Percentiles rank a stretch among this genome's conserved stretches.
Conservation (phyloP, 495 filamentous ascomycete species). For the Aspergillus cavernicola region DNA sequence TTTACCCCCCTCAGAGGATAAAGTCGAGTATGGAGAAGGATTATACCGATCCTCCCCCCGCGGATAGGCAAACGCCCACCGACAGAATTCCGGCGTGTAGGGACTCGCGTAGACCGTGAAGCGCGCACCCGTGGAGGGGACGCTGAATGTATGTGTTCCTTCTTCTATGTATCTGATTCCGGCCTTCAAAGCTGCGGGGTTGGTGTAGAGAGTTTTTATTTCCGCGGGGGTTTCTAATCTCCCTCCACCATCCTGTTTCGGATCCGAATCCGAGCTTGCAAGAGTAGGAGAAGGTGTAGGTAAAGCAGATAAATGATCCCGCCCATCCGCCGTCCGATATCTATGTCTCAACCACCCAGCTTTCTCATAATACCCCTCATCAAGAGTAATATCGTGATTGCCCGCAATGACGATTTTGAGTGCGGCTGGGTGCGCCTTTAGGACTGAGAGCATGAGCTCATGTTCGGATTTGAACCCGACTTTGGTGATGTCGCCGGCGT, state of each 20-base stretch:
- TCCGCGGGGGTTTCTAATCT: constrained; percentile 20
- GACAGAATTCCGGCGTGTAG: constrained; percentile 57
- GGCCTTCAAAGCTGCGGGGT: constrained; percentile 38
- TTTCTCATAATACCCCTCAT: constrained; percentile 47
- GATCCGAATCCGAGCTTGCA: no score
- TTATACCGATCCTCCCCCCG: constrained; percentile 55
- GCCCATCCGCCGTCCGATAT: constrained; percentile 1
- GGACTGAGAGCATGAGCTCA: constrained; percentile 46
- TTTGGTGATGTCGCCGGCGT: constrained; percentile 71
- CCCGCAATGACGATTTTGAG: constrained; percentile 79
- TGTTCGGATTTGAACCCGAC: constrained; percentile 56
- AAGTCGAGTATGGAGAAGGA: constrained; percentile 19
- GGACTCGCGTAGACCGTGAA: constrained; percentile 68
- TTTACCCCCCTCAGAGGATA: background rate
- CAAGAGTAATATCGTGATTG: constrained; percentile 75
- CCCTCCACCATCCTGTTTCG: constrained; percentile 6
- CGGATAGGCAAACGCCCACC: constrained; percentile 62
- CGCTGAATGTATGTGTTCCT: constrained; percentile 49
- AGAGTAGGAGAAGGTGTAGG: background rate
- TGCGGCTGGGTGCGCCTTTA: constrained; percentile 55
- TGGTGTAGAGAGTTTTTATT: constrained; percentile 46
- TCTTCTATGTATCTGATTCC: constrained; percentile 67
- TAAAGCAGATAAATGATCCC: constrained; percentile 17
- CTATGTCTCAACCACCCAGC: constrained; percentile 33
- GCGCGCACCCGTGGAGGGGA: constrained; percentile 47